A percentile compares a stretch with the other conserved stretches of the same genome.
Conservation (phyloP, 2,329 filamentous ascomycete species). For the Penicillium sp. region DNA sequence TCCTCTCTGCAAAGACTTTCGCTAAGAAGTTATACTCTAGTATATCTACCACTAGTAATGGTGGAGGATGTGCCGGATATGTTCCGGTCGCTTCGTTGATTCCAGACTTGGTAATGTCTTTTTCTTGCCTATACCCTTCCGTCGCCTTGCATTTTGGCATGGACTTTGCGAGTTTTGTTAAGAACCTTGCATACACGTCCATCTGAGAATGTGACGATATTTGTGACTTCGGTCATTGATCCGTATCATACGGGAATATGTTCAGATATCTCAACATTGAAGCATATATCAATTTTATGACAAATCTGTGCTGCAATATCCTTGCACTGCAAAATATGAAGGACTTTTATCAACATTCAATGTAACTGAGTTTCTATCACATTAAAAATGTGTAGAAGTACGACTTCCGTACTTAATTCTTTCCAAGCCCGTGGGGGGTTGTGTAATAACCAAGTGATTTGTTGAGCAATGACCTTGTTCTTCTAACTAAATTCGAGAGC, state of each 20-base stretch:
- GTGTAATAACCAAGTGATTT: not conserved
- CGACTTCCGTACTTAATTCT: too few species aligned
- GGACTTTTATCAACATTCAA: not conserved
- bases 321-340: too few species aligned
- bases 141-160: not conserved
- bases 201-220: not conserved
- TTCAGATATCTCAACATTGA: not conserved
- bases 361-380: not conserved
- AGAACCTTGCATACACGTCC: not conserved
- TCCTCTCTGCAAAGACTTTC: not conserved
- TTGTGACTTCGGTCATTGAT: not conserved
- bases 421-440: not conserved
- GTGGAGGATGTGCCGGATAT: not conserved
- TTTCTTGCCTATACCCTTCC: conserved; percentile 2
- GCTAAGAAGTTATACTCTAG: not conserved
- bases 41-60: not conserved
- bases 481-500: not conserved
- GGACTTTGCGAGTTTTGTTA: not conserved
- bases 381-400: too few species aligned
- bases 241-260: not conserved
- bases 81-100: not conserved
- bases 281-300: not conserved
- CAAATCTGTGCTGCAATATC: not conserved
- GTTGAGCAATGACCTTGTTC: not conserved
- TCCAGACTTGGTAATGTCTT: not conserved